phyloP scores from a whole-genome alignment of 176 grass and related monocot genomes.

The Ampelocalamus luodianensis region DNA sequence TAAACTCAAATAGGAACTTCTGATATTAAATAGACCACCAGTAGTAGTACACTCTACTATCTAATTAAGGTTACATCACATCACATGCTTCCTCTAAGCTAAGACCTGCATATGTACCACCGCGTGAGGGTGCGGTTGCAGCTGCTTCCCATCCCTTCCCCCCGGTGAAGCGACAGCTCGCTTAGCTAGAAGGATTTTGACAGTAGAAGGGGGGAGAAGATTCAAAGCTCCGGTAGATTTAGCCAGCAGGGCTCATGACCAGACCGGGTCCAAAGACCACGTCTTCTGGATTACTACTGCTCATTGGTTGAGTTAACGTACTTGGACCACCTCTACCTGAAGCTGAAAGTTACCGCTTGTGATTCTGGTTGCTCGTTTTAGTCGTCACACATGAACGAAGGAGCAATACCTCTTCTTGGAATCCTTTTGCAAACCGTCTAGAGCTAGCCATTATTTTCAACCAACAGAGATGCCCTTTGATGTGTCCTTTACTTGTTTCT shows the following conservation, averaged over 20 bases:
- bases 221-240: background rate
- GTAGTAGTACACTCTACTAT: background rate
- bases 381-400: background rate
- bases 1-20: background rate
- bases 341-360: background rate
- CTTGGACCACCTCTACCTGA: background rate
- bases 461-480: background rate
- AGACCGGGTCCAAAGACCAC: conserved; percentile 30
- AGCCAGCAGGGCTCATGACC: conserved; percentile 14
- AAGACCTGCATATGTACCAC: background rate
- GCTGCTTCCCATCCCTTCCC: background rate
- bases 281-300: conserved; percentile 26
- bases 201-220: background rate
- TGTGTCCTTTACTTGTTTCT: background rate
- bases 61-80: background rate
- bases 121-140: background rate
- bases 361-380: background rate
- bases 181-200: background rate
- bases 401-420: background rate
- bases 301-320: background rate
- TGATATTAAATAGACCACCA: background rate
- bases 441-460: background rate
- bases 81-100: background rate
- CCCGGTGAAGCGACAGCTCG: conserved; percentile 13
- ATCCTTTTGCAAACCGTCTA: background rate